Evolutionary conservation across 306 rosid species (phyloP), one percentile per base, ranked within the genome.

Genomic region (Purshia tridentata): DNA sequence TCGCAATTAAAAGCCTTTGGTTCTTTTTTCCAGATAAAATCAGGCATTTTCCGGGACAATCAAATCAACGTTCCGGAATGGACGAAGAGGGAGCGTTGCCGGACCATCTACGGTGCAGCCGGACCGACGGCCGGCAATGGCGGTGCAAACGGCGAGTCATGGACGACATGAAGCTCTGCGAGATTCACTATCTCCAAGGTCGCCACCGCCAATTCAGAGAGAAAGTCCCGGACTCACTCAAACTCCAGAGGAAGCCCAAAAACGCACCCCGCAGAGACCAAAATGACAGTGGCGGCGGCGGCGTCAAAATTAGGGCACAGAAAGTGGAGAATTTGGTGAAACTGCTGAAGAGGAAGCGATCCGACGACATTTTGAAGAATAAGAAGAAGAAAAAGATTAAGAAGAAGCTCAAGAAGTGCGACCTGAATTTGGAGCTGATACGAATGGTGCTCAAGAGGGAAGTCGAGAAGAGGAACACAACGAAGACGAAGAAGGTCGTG

Each of bases 51-150:
- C 72, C 57, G 63, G 70, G 82, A 77, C 83, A 83, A 35, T 48
- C 48, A 73, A 67, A 76, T 77, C 80, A 51, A 58, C 66, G 39
- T 75, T 42, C 40, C 66, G 59, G 78, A 78, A 69, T 79, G 73
- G 91, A 72, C 6, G 86, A 78, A 22, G 86, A 71, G 47, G 94
- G 88, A 51, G 60, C 76, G 40, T 60, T 82, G 52, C 92, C 97
- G 76, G 98, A 91, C 75, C 73, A 90, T 74, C 82, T 91, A 48
- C 96, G 99, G 62, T 95, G 99, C 76, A 76, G 79, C 77, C 93
- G 99, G 48, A 90, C 93, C 5, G 99, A 95, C 83, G 99, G 99
- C 8, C 84, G 90, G 77, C 81, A 87, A 90, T 95, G 99, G 99
- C 90, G 98, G 79, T 95, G 99, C 88, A 83, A 83, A 64, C 82